Conservation (phyloP, 176 grass and related monocot species). For the Aegilops tauschii region DNA sequence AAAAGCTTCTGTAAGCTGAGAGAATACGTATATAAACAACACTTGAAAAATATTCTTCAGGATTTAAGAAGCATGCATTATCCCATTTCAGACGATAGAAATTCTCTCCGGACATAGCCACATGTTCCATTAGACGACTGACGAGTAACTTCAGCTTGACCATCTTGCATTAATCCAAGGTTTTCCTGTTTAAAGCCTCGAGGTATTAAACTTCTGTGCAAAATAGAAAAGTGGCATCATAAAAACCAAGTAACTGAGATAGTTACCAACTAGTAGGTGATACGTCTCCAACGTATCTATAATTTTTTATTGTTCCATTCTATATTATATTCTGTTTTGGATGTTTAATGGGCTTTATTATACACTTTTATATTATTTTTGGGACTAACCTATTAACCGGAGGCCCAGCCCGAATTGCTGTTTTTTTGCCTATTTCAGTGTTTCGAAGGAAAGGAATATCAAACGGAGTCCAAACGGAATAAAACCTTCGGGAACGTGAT, state of each 20-base stretch:
- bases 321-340: no score
- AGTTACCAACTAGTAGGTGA: no score
- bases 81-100: background rate
- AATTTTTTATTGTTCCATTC: no score
- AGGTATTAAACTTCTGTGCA: background rate
- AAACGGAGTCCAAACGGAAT: no score
- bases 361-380: no score
- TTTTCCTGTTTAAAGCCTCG: background rate
- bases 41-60: background rate
- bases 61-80: background rate
- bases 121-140: background rate
- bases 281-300: no score
- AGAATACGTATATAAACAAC: background rate
- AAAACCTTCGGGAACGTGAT: no score
- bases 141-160: background rate
- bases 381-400: no score
- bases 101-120: background rate
- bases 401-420: no score
- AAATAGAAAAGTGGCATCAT: background rate
- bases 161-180: background rate
- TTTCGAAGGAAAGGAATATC: no score
- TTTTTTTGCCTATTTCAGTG: no score
- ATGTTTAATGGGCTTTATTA: no score
- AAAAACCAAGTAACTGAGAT: background rate
- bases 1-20: background rate